A percentile compares a stretch with the other conserved stretches of the same genome.
Conservation (phyloP, 2,329 filamentous ascomycete genomes). For the Fusarium verrucosum region DNA sequence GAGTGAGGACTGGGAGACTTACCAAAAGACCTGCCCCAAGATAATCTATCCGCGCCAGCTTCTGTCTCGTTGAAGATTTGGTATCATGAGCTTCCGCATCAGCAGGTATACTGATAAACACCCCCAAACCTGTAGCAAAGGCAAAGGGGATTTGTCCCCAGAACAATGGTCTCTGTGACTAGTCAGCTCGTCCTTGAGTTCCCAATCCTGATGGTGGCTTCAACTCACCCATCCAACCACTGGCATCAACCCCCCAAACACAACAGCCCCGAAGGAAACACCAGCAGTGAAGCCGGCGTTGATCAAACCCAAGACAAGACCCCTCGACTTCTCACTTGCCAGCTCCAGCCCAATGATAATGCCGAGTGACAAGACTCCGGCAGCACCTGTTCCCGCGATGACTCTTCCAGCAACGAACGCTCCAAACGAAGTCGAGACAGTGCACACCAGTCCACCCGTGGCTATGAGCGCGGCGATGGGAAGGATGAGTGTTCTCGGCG, state of each 20-base stretch:
- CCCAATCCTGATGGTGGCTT: not conserved
- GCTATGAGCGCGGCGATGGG: slow-evolving; percentile 66
- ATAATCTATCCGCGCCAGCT: slow-evolving; percentile 77
- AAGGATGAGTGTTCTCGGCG: slow-evolving; percentile 71
- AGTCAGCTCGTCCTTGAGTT: slow-evolving; percentile 6
- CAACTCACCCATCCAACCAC: slow-evolving; percentile 73
- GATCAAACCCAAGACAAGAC: slow-evolving; percentile 76
- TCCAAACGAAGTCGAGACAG: slow-evolving; percentile 65
- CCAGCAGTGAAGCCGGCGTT: slow-evolving; percentile 79
- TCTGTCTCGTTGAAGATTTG: slow-evolving; percentile 54
- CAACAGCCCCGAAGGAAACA: slow-evolving; percentile 74
- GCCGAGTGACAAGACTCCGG: slow-evolving; percentile 76
- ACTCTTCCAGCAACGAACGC: slow-evolving; percentile 75
- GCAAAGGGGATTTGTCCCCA: slow-evolving; percentile 74
- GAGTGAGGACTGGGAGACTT: slow-evolving; percentile 39
- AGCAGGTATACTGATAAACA: slow-evolving; percentile 72
- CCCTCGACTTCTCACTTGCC: slow-evolving; percentile 71
- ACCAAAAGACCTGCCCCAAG: slow-evolving; percentile 74
- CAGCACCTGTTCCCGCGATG: slow-evolving; percentile 73
- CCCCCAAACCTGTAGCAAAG: slow-evolving; percentile 66
- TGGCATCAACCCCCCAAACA: slow-evolving; percentile 72
- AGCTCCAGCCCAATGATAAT: slow-evolving; percentile 82
- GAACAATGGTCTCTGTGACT: slow-evolving; percentile 72
- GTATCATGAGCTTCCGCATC: slow-evolving; percentile 14
- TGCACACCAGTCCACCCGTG: slow-evolving; percentile 71